Evolutionary conservation across 2,329 filamentous ascomycete species (phyloP).

Genomic region (Aspergillus alliaceus): DNA sequence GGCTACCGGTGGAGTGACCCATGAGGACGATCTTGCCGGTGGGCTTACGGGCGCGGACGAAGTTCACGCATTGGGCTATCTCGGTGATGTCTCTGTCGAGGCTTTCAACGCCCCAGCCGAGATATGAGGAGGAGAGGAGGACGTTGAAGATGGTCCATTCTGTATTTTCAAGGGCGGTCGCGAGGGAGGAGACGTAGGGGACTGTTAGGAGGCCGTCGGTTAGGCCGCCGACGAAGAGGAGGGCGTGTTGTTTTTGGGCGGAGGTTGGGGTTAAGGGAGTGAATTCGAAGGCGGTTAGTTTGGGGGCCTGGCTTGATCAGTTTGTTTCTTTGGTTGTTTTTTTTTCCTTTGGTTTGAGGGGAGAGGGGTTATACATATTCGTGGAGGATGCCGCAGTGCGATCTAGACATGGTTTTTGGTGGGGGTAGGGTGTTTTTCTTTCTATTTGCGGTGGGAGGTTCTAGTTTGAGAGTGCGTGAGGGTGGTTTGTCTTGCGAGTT

Average conservation of each 20-base stretch:
- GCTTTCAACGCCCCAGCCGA: constrained; percentile 55
- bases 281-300: constrained; percentile 45
- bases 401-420: constrained; percentile 14
- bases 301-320: constrained; percentile 41
- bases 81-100: constrained; percentile 57
- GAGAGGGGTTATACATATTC: constrained; percentile 33
- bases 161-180: constrained; percentile 47
- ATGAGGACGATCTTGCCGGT: constrained; percentile 62
- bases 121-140: constrained; percentile 53
- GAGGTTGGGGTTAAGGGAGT: constrained; percentile 18
- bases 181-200: constrained; percentile 53
- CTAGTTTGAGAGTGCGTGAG: too few relatives aligned
- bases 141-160: constrained; percentile 56
- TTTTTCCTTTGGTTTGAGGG: not conserved
- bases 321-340: constrained; percentile 4
- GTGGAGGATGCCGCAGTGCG: constrained; percentile 34
- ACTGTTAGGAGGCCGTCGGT: constrained; percentile 59
- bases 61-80: constrained; percentile 52
- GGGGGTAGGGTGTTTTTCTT: not conserved
- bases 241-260: constrained; percentile 44
- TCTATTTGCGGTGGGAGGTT: too few relatives aligned
- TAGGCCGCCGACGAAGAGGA: constrained; percentile 62
- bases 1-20: constrained; percentile 69
- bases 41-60: constrained; percentile 44
- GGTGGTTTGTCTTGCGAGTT: too few relatives aligned